Evolutionary conservation across 1,284 basidiomycete species (phyloP).

Genomic region (Cutaneotrichosporon sp.): DNA sequence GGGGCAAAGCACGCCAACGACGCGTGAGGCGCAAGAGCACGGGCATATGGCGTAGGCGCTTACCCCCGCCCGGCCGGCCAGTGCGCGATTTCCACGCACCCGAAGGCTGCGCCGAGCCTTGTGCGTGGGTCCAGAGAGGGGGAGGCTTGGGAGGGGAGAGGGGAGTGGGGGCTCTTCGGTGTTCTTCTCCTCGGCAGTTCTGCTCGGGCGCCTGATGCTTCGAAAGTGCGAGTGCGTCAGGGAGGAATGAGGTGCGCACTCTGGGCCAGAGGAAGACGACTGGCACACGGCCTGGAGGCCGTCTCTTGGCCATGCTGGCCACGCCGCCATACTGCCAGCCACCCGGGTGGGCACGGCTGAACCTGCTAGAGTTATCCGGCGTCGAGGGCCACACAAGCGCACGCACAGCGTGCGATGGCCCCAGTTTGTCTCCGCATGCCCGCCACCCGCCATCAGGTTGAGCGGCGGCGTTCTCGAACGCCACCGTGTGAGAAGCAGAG

Average conservation of each 20-base stretch:
- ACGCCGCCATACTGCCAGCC: no score
- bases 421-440: not conserved
- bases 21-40: not conserved
- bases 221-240: not conserved
- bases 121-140: not conserved
- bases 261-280: not conserved
- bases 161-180: no score
- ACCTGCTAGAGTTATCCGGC: no score
- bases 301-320: no score
- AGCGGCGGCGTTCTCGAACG: not conserved
- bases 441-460: no score
- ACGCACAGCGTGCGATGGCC: not conserved
- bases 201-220: no score
- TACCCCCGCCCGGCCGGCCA: not conserved
- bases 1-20: no score
- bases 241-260: not conserved
- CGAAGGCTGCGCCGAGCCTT: not conserved
- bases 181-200: slow-evolving; percentile 1
- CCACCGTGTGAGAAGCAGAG: not conserved
- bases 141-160: not conserved
- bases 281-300: not conserved
- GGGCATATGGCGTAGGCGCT: not conserved
- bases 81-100: not conserved
- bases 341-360: no score
- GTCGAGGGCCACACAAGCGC: no score